A percentile compares a stretch with the other conserved stretches of the same genome.
Conservation (phyloP, 148 eudicot species). For the Cornus florida region DNA sequence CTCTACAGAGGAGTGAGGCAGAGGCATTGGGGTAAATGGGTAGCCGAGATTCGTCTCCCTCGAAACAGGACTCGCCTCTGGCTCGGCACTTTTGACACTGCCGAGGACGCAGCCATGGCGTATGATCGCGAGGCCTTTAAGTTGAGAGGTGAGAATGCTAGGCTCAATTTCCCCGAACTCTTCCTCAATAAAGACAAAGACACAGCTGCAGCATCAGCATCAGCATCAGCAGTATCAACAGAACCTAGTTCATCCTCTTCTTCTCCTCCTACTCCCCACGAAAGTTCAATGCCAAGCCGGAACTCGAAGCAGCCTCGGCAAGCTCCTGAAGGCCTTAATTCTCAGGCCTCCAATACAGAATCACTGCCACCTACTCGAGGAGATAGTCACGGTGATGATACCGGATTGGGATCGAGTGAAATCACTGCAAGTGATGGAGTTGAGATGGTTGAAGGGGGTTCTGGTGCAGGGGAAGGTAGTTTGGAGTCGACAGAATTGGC, state of each 20-base stretch:
- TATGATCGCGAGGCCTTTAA: conserved; percentile 78
- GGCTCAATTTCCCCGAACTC: conserved; percentile 71
- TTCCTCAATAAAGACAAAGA: conserved; percentile 44
- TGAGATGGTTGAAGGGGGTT: conserved; percentile 20
- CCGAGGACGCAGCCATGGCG: conserved; percentile 81
- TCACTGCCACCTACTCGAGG: conserved; percentile 1
- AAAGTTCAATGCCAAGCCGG: not conserved
- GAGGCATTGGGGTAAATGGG: conserved; percentile 95
- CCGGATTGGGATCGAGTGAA: conserved; percentile 29
- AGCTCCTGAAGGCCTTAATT: not conserved
- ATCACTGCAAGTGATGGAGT: conserved; percentile 15
- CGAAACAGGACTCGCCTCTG: conserved; percentile 65
- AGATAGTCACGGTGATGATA: conserved; percentile 24
- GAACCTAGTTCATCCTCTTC: conserved; percentile 13
- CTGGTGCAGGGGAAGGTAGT: conserved; percentile 19
- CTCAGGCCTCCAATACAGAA: not conserved
- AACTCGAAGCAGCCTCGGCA: not conserved
- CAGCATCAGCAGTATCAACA: not conserved
- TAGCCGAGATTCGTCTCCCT: conserved; percentile 85
- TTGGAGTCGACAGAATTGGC: conserved; percentile 41
- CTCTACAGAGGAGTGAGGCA: conserved; percentile 79
- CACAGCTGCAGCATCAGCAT: too few species aligned
- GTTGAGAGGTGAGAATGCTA: conserved; percentile 69
- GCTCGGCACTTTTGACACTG: conserved; percentile 85
- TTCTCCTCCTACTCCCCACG: conserved; percentile 6